These are phyloP conservation scores for Microstegium vimineum DNA, from an alignment of 176 grass and related monocot genomes.

Conservation along the genomic window DNA sequence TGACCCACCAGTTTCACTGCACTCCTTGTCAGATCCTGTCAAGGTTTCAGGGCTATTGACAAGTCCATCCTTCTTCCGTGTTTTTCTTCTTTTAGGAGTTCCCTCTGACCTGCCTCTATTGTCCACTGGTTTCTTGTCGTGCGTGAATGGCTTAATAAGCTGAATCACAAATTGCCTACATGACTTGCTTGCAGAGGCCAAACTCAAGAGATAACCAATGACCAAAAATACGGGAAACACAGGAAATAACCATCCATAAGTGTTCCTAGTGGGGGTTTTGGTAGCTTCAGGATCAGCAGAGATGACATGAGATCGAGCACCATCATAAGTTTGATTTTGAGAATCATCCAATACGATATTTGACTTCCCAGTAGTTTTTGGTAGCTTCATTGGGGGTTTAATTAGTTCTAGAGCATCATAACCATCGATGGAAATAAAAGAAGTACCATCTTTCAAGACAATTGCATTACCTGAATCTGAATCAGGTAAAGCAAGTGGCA, in stretches of 20 bases:
- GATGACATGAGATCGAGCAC: slow-evolving; percentile 17
- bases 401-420: slow-evolving; percentile 2
- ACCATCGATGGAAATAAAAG: slow-evolving; percentile 17
- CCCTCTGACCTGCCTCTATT: slow-evolving; percentile 39
- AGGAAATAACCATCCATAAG: slow-evolving; percentile 35
- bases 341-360: slow-evolving; percentile 14
- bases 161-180: slow-evolving; percentile 27
- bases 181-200: slow-evolving; percentile 20
- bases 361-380: slow-evolving; percentile 14
- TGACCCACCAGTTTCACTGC: slow-evolving; percentile 38
- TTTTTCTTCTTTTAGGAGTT: slow-evolving; percentile 74
- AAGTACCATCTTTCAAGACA: slow-evolving; percentile 28
- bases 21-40: slow-evolving; percentile 36
- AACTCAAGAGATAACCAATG: slow-evolving; percentile 37
- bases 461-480: slow-evolving; percentile 29
- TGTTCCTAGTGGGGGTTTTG: slow-evolving; percentile 20
- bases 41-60: slow-evolving; percentile 20
- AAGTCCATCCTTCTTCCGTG: slow-evolving; percentile 47
- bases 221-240: slow-evolving; percentile 24
- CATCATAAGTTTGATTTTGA: slow-evolving; percentile 27
- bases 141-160: slow-evolving; percentile 36
- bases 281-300: slow-evolving; percentile 16
- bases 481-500: slow-evolving; percentile 49
- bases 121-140: slow-evolving; percentile 36
- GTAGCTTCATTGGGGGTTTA: slow-evolving; percentile 5